Evolutionary conservation across 768 basidiomycete species (phyloP).

Genomic region (Flagelloscypha sp.): DNA sequence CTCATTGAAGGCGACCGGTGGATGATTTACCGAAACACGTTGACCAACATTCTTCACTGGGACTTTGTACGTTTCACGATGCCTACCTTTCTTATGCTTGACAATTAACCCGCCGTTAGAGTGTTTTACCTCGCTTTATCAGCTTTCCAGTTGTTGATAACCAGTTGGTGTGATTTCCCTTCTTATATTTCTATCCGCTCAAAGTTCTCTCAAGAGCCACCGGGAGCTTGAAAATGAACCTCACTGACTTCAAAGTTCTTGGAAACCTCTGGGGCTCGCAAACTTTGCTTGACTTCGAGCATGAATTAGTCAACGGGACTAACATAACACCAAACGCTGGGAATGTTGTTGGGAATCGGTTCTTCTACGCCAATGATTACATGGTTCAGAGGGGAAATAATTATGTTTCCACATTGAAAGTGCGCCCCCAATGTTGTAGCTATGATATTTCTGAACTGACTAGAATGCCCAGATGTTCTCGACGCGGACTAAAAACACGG

Average conservation of each 20-base stretch:
- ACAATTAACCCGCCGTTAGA: conserved; percentile 29
- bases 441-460: too few relatives aligned
- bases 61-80: conserved; percentile 47
- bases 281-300: conserved; percentile 29
- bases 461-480: conserved; percentile 65
- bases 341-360: conserved; percentile 43
- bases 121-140: conserved; percentile 56
- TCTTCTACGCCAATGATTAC: conserved; percentile 63
- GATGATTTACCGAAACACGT: conserved; percentile 60
- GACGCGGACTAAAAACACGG: conserved; percentile 48
- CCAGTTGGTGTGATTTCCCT: conserved; percentile 30
- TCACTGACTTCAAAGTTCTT: conserved; percentile 41
- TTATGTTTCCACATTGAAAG: conserved; percentile 55
- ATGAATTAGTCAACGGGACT: conserved; percentile 26
- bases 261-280: conserved; percentile 45
- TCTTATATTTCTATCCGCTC: too few relatives aligned
- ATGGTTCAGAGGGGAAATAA: conserved; percentile 60
- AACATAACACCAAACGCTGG: conserved; percentile 56
- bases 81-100: neutral
- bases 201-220: conserved; percentile 52
- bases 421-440: too few relatives aligned
- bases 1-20: conserved; percentile 54
- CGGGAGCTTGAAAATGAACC: conserved; percentile 46
- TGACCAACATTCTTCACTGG: conserved; percentile 57
- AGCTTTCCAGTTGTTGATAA: conserved; percentile 48